These are phyloP conservation scores for Xylariaceae sp. DNA, from an alignment of 2,329 filamentous ascomycete genomes.

Conservation along the genomic window DNA sequence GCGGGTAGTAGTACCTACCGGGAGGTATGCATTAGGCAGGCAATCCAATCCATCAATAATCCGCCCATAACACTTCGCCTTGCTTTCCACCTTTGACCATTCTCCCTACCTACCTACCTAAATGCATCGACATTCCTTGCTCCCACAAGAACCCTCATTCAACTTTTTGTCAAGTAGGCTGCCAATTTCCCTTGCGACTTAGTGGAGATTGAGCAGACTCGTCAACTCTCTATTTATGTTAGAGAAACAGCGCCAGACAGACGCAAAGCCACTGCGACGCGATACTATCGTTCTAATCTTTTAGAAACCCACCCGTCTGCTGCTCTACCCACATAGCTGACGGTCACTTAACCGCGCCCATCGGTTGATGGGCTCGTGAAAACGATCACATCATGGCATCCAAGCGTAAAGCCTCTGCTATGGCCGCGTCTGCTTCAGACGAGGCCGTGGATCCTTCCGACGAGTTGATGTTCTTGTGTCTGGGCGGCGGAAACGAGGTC, in stretches of 20 bases:
- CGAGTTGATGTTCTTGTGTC: constrained; percentile 86
- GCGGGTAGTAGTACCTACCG: too few relatives aligned
- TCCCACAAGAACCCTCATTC: background rate
- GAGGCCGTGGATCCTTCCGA: constrained; percentile 90
- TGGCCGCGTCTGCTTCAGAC: constrained; percentile 62
- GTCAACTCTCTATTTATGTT: background rate
- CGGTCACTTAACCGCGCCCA: background rate
- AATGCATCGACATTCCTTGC: background rate
- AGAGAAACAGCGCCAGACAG: background rate
- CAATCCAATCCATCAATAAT: too few relatives aligned
- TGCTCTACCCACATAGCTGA: background rate
- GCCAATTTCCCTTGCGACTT: background rate
- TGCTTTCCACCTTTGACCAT: background rate
- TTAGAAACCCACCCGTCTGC: background rate
- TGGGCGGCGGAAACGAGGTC: constrained; percentile 95
- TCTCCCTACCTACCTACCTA: constrained; percentile 7
- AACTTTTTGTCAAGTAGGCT: background rate
- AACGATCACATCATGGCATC: constrained; percentile 64
- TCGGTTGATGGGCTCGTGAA: constrained; percentile 8
- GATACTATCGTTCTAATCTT: background rate
- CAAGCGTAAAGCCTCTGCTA: constrained; percentile 80
- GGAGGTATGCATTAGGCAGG: too few relatives aligned
- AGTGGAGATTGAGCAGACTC: background rate
- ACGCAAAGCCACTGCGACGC: background rate
- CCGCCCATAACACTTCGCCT: too few relatives aligned